A percentile compares a stretch with the other conserved stretches of the same genome.
Conservation (phyloP, 1,284 basidiomycete genomes). For the Microbotryum silenes-acaulis region DNA sequence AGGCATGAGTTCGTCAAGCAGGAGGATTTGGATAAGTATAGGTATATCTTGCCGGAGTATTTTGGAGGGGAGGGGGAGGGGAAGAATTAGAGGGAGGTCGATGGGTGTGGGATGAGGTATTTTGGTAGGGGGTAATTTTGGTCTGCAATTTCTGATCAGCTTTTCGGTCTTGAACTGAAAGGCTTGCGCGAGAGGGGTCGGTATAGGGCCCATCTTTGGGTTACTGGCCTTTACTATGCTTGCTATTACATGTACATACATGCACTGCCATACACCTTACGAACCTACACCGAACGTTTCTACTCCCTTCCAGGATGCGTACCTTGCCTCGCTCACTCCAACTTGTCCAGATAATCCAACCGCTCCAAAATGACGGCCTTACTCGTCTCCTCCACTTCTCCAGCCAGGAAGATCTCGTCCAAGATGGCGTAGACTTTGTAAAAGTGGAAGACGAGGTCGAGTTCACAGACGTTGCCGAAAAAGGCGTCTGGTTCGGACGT, state of each 20-base stretch:
- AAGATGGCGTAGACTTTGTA: constrained; percentile 98
- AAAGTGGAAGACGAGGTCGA: constrained; percentile 96
- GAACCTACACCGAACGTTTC: no score
- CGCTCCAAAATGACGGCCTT: constrained; percentile 88
- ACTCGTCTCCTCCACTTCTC: constrained; percentile 95
- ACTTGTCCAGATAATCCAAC: constrained; percentile 80
- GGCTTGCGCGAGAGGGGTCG: no score
- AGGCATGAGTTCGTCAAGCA: constrained; percentile 27
- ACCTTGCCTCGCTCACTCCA: constrained; percentile 50
- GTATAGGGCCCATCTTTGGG: no score
- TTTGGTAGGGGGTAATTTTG: no score
- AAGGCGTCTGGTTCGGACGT: constrained; percentile 64
- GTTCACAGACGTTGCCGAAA: constrained; percentile 96
- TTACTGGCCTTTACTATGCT: no score
- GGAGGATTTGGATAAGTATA: constrained; percentile 23
- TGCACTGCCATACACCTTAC: no score
- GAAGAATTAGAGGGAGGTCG: no score
- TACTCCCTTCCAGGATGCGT: no score
- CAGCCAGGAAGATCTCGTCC: constrained; percentile 97
- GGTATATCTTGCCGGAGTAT: constrained; percentile 29
- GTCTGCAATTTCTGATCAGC: no score
- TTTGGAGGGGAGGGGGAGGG: constrained; percentile 4
- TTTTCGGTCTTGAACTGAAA: no score
- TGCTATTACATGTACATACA: no score
- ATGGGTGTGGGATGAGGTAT: no score